Evolutionary conservation across 306 rosid species (phyloP).

Genomic region (Citrullus colocynthis): DNA sequence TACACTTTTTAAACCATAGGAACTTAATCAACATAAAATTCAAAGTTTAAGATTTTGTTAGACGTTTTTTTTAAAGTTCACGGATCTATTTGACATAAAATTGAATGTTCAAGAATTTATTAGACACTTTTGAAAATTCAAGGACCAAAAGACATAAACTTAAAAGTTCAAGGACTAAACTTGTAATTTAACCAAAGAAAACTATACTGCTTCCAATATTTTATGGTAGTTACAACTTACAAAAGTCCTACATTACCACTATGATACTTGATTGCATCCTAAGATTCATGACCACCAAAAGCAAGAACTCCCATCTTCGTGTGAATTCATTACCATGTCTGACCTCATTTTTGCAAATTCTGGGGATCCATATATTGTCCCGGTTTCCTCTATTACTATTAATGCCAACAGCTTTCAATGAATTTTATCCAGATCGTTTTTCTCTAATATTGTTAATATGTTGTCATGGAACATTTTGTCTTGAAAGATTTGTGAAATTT

Average conservation of each 20-base stretch:
- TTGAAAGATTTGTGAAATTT: neutral
- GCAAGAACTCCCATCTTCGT: neutral
- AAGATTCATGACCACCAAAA: neutral
- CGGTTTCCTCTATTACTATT: neutral
- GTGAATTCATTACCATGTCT: neutral
- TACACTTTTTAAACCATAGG: no score
- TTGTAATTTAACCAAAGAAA: no score
- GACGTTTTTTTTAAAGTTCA: no score
- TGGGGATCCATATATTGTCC: neutral
- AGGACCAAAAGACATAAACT: no score
- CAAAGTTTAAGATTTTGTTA: no score
- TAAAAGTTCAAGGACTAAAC: no score
- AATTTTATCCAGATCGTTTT: neutral
- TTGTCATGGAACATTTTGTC: neutral
- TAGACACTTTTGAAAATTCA: no score
- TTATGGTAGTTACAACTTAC: neutral
- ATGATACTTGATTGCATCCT: neutral
- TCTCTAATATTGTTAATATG: neutral
- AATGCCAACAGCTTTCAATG: neutral
- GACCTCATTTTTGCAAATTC: neutral
- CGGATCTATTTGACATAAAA: no score
- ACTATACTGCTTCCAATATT: neutral
- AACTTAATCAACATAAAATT: no score
- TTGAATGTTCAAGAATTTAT: no score
- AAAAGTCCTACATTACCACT: neutral